phyloP scores from a whole-genome alignment of 805 yeast species.

The Wickerhamiella bombiphila region DNA sequence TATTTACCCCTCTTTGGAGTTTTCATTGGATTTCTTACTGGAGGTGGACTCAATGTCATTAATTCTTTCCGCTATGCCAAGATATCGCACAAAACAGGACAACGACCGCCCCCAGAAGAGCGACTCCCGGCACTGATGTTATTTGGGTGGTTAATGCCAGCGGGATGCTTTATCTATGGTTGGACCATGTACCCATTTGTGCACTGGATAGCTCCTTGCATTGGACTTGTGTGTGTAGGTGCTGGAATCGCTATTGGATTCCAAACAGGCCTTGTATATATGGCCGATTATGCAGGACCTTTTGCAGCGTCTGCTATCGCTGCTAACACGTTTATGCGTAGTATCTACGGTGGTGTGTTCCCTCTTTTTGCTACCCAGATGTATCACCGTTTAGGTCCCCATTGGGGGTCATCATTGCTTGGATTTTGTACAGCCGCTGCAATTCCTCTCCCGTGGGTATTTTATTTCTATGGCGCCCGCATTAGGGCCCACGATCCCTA shows the following conservation, averaged over 20 bases:
- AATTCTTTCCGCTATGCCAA: slow-evolving; percentile 20
- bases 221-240: slow-evolving; percentile 39
- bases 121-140: slow-evolving; percentile 41
- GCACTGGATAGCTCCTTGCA: slow-evolving; percentile 42
- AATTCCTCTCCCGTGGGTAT: slow-evolving; percentile 39
- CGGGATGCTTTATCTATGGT: slow-evolving; percentile 45
- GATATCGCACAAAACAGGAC: slow-evolving; percentile 23
- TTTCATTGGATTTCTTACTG: slow-evolving; percentile 23
- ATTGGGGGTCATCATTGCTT: slow-evolving; percentile 40
- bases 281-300: slow-evolving; percentile 45
- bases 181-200: slow-evolving; percentile 38
- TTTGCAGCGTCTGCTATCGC: slow-evolving; percentile 55
- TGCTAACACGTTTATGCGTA: slow-evolving; percentile 40
- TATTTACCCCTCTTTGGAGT: slow-evolving; percentile 24
- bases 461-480: slow-evolving; percentile 34
- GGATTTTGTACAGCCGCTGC: slow-evolving; percentile 33
- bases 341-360: slow-evolving; percentile 43
- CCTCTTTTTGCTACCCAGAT: slow-evolving; percentile 51
- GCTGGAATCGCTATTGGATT: slow-evolving; percentile 41
- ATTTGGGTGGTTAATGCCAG: slow-evolving; percentile 33
- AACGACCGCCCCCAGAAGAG: slow-evolving; percentile 43
- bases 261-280: slow-evolving; percentile 47
- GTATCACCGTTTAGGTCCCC: slow-evolving; percentile 37
- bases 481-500: slow-evolving; percentile 15
- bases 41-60: slow-evolving; percentile 21